Evolutionary conservation across 1,139 yeast genomes (phyloP).

Genomic region (Suhomyces kunorum): DNA sequence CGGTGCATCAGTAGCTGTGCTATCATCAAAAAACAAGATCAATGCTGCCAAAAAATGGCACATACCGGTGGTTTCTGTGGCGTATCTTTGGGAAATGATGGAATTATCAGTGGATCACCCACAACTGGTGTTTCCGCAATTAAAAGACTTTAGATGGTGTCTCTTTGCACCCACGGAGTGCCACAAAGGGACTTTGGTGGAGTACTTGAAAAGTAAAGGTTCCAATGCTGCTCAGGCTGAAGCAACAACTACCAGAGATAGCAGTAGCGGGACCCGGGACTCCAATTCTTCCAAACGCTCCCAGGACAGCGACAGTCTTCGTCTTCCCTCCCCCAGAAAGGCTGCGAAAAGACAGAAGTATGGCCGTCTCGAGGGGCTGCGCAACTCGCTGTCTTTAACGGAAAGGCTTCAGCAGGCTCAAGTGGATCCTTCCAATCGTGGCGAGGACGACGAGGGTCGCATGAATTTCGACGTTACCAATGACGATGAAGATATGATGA

Average conservation of each 20-base stretch:
- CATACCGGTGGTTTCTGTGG: constrained; percentile 56
- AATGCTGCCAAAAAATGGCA: constrained; percentile 58
- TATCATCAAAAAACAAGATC: constrained; percentile 55
- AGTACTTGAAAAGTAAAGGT: constrained; percentile 27
- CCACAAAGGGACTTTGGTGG: constrained; percentile 34
- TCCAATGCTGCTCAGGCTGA: no score
- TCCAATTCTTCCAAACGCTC: constrained; percentile 7
- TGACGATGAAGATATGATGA: constrained; percentile 26
- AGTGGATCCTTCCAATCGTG: constrained; percentile 10
- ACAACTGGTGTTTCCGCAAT: constrained; percentile 31
- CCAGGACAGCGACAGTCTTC: constrained; percentile 13
- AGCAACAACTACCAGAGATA: neutral
- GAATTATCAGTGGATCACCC: constrained; percentile 23
- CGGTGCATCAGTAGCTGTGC: constrained; percentile 33
- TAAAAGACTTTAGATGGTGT: constrained; percentile 52
- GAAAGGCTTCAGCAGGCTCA: constrained; percentile 5
- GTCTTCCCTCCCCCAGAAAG: constrained; percentile 45
- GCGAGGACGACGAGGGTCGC: constrained; percentile 14
- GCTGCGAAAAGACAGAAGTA: constrained; percentile 31
- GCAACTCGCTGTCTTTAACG: constrained; percentile 8
- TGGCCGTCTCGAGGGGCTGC: constrained; percentile 35
- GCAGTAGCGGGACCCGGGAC: no score
- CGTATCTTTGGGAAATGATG: constrained; percentile 51
- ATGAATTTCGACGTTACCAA: constrained; percentile 21
- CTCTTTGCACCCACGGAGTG: constrained; percentile 45